These are phyloP conservation scores for Clitopilus passeckerianus DNA, from an alignment of 768 basidiomycete genomes.

Conservation along the genomic window DNA sequence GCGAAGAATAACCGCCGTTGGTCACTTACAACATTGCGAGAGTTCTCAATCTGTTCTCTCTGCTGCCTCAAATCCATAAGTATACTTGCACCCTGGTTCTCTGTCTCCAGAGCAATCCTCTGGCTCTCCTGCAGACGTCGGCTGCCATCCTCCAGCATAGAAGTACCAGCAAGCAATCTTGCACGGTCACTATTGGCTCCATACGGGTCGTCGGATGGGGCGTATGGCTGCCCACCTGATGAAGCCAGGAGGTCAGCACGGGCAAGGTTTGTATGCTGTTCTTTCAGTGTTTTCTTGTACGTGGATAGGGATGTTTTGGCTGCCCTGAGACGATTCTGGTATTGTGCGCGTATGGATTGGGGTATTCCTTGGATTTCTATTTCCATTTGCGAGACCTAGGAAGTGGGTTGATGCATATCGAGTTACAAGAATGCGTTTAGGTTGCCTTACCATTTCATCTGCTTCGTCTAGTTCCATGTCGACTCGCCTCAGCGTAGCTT, in stretches of 20 bases:
- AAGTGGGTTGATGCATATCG: conserved; percentile 2
- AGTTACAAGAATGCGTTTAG: not conserved
- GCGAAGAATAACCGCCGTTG: not conserved
- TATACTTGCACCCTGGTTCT: conserved; percentile 93
- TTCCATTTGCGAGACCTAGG: conserved; percentile 97
- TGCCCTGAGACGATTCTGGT: conserved; percentile 67
- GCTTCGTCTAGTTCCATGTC: conserved; percentile 98
- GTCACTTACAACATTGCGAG: conserved; percentile 74
- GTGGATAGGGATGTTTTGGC: conserved; percentile 72
- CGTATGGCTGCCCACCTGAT: conserved; percentile 24
- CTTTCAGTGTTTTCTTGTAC: conserved; percentile 79
- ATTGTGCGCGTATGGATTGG: conserved; percentile 72
- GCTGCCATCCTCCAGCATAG: conserved; percentile 78
- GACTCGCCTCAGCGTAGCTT: conserved; percentile 72
- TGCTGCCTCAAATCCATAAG: conserved; percentile 79
- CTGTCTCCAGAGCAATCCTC: conserved; percentile 91
- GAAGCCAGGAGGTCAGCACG: conserved; percentile 76
- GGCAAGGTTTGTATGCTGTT: conserved; percentile 62
- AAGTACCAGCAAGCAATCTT: conserved; percentile 73
- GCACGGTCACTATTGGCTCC: conserved; percentile 67
- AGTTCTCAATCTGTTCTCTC: conserved; percentile 91
- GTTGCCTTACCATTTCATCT: conserved; percentile 79
- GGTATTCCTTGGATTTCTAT: conserved; percentile 96
- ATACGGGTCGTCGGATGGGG: conserved; percentile 78
- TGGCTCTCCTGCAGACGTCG: conserved; percentile 87